Base-by-base conservation (phyloP, 306 rosid species). In the Gastrolobium villosum region DNA sequence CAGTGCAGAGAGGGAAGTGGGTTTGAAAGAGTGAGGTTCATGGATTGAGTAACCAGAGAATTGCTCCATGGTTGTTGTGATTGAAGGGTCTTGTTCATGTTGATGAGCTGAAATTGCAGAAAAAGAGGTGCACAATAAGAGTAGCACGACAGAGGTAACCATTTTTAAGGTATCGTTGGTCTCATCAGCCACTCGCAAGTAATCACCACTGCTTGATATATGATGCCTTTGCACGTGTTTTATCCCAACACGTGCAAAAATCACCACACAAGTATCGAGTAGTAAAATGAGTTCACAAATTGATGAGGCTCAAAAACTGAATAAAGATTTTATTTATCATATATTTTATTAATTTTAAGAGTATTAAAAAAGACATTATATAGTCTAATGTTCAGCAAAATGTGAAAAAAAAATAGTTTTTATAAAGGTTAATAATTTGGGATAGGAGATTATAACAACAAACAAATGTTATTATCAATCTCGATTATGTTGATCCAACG, bases 1-100 rank as follows among this genome's bases (percentile, higher is more conserved):
- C 10, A 90, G 93, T 59, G 90, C 86, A 81, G 87, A 74, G 45
- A 70, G 31, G 31, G 83, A 60, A 74, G 56, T 74, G 79, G 82
- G 80, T 44, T 48, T 8, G 71, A 28, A 56, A 39, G 87, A 65
- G 82, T 82, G 82, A 78, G 91, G 84, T 28, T 88, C 90, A 35
- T 83, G 92, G 79, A 94, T 68, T 78, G 93, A 67, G 83, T 90
- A 92, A 60, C 99, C 99, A 5, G 97, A 88, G 79, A 94, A 94
- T 62, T 86, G 89, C 56, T 92, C 99, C 93, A 90, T 90, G 75
- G 99, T 92, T 87, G 97, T 75, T 79, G 65, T 80, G 85, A 84
- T 84, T 14, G 90, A 72, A 77, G 96, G 88, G 89, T 92, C 91
- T 63, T 84, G 90, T 39, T 81, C 92, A 79, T 88, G 68, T 67